phyloP scores from a whole-genome alignment of 352 stramenopile species.

The Globisporangium barbulae region DNA sequence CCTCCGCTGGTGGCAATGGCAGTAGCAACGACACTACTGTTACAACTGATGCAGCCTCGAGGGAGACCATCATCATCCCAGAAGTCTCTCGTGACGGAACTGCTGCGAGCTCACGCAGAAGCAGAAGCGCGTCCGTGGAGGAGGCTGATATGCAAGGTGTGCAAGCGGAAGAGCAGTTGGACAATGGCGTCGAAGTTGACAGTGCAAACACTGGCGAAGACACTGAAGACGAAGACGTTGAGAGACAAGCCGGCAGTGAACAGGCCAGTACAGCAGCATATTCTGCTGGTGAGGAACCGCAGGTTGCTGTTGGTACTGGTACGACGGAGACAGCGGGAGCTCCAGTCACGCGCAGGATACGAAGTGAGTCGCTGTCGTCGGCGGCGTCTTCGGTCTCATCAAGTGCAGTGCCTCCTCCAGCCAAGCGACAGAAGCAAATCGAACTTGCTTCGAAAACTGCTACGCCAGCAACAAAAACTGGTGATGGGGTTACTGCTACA shows the following conservation, averaged over 20 bases:
- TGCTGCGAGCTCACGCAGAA: neutral
- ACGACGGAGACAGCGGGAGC: neutral
- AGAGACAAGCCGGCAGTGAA: neutral
- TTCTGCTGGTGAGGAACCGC: neutral
- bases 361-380: neutral
- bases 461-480: neutral
- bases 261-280: neutral
- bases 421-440: constrained; percentile 4
- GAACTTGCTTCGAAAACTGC: neutral
- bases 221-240: neutral
- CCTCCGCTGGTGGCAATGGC: neutral
- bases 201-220: neutral
- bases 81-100: neutral
- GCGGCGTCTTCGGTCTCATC: neutral
- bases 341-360: neutral
- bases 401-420: neutral
- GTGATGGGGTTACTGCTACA: neutral
- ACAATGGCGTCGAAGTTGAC: neutral
- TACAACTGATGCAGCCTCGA: neutral
- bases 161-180: neutral
- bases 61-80: too few relatives aligned
- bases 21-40: neutral
- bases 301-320: neutral
- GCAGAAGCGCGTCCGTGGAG: neutral
- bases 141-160: neutral